Base-by-base conservation (phyloP, 345 rosid genomes). In the Salix exigua region DNA sequence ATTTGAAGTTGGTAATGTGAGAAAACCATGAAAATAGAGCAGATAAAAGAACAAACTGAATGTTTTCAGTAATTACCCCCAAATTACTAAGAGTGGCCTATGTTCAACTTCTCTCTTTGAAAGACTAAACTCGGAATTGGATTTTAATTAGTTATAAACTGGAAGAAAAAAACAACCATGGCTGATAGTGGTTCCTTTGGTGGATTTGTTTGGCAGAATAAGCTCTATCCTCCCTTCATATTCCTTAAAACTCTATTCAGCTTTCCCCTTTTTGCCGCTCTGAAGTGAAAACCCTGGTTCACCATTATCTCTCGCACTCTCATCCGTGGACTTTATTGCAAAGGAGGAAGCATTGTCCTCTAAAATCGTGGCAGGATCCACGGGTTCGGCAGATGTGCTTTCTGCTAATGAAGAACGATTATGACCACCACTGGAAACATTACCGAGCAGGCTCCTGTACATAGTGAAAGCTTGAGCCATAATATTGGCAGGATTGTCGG, bases 381-480 rank as follows among this genome's bases (percentile, higher is more conserved):
- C 4, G 28, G 46, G 28, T 33, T 55, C 61, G n/a, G n/a, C 61
- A 55, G 61, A 55, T 8, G 61, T 10, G 19, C 66, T 35, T 23
- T 25, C 75, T 61, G 16, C 26, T 4, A 9, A 44, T 16, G 67
- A 7, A 69, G 60, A 50, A 67, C 42, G 81, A 31, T 25, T 38
- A 65, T 79, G 40, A 79, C 71, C 83, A 65, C 81, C 79, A 19
- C 18, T 70, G 30, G 96, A 68, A 73, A 38, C 77, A 60, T 86
- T 84, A 55, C 73, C 75, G 66, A 94, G 77, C 80, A 96, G 72
- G 85, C 80, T 84, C 77, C 91, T 96, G 86, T 91, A 90, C 93
- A 94, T 88, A 17, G 88, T 74, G 62, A 96, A 73, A 81, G 96
- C 90, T 86, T 90, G 97, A 60, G 91, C 94, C 70, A 94, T 88